phyloP scores from a whole-genome alignment of 1,284 basidiomycete species.

The Tetrapyrgos nigripes region DNA sequence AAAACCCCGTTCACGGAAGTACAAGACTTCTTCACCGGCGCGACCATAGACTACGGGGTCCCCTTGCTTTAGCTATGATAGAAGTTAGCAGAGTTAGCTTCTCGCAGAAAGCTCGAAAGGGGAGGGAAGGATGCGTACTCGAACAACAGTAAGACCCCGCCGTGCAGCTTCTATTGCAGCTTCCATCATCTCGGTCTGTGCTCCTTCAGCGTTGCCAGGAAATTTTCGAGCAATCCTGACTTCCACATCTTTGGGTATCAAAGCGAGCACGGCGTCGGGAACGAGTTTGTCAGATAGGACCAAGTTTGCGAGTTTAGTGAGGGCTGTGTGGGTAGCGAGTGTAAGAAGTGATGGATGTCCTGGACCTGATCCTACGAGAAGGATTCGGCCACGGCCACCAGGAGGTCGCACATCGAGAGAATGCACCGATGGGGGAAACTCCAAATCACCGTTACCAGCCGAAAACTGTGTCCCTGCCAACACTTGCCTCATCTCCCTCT shows the following conservation, averaged over 20 bases:
- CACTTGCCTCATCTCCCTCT: slow-evolving; percentile 72
- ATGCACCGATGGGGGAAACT: slow-evolving; percentile 31
- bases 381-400: slow-evolving; percentile 76
- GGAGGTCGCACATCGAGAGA: slow-evolving; percentile 36
- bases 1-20: slow-evolving; percentile 86
- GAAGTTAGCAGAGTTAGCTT: background rate
- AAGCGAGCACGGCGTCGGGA: slow-evolving; percentile 83
- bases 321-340: slow-evolving; percentile 81
- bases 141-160: slow-evolving; percentile 85
- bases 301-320: slow-evolving; percentile 83
- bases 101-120: background rate
- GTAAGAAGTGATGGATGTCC: slow-evolving; percentile 95
- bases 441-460: background rate
- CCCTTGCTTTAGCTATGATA: slow-evolving; percentile 88
- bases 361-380: slow-evolving; percentile 93
- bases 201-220: slow-evolving; percentile 95
- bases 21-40: slow-evolving; percentile 93
- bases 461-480: slow-evolving; percentile 50
- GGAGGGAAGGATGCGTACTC: slow-evolving; percentile 54
- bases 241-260: slow-evolving; percentile 81
- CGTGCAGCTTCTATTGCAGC: slow-evolving; percentile 84
- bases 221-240: slow-evolving; percentile 94
- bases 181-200: slow-evolving; percentile 94
- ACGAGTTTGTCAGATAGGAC: slow-evolving; percentile 98
- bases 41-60: slow-evolving; percentile 96